Evolutionary conservation across 2,329 filamentous ascomycete species (phyloP).

Genomic region (Westerdykella sp.): DNA sequence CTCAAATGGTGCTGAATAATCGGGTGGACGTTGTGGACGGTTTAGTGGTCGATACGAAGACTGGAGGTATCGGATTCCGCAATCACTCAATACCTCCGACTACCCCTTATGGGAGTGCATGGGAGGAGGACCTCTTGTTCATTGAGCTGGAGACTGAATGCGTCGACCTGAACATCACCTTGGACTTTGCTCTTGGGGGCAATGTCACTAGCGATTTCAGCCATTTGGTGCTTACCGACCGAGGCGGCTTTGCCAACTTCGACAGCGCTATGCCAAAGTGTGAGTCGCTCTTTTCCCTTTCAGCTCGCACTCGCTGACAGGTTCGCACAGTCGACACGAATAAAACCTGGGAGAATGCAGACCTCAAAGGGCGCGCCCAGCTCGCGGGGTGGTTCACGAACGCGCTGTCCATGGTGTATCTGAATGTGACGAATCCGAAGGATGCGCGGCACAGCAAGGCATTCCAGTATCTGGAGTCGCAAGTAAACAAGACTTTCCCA

Average conservation of each 20-base stretch:
- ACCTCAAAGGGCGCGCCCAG: slow-evolving; percentile 39
- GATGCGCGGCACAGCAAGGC: slow-evolving; percentile 6
- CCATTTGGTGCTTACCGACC: slow-evolving; percentile 37
- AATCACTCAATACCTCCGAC: slow-evolving; percentile 40
- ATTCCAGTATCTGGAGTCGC: slow-evolving; percentile 36
- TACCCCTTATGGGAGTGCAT: slow-evolving; percentile 33
- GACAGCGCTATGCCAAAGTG: slow-evolving; percentile 28
- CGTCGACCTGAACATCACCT: slow-evolving; percentile 40
- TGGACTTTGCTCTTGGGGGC: slow-evolving; percentile 37
- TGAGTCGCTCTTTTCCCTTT: background rate
- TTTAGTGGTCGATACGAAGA: slow-evolving; percentile 38
- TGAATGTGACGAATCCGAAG: slow-evolving; percentile 36
- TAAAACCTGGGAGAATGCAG: slow-evolving; percentile 33
- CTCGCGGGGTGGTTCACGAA: slow-evolving; percentile 43
- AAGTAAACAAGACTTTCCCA: slow-evolving; percentile 3
- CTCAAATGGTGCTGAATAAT: slow-evolving; percentile 32
- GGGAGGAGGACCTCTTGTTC: slow-evolving; percentile 47
- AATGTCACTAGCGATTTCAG: slow-evolving; percentile 1
- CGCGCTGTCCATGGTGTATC: slow-evolving; percentile 34
- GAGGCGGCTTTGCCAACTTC: slow-evolving; percentile 41
- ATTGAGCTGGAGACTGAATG: slow-evolving; percentile 43
- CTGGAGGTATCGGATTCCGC: slow-evolving; percentile 42
- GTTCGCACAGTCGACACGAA: slow-evolving; percentile 14
- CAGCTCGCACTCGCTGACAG: background rate
- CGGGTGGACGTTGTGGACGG: slow-evolving; percentile 37